Base-by-base conservation (phyloP, 164 flowering plant genomes). In the Taxillus chinensis region DNA sequence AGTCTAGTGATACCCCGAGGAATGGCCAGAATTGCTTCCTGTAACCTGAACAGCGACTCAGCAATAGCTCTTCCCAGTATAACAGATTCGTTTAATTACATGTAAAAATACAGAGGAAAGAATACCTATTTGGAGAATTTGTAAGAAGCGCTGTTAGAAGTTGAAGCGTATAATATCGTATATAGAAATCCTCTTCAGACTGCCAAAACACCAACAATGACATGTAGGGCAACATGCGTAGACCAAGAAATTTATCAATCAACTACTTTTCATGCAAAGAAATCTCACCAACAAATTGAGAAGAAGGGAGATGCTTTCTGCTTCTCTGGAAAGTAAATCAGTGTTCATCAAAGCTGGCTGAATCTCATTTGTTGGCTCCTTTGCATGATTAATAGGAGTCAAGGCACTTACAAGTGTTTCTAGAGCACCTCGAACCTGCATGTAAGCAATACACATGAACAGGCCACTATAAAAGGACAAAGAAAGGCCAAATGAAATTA, bases 101-200 rank as follows among this genome's bases (percentile, higher is more conserved):
- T 5, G 41, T 57, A 3, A 51, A 55, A 39, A 45, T 67, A 49
- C 50, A 57, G 15, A 17, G 38, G 63, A 54, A 60, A 45, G 8
- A 39, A 50, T 82, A 91, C 97, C 97, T 90, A 68, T 78, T 75
- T 43, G 74, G 85, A 57, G 97, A 89, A 79, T 87, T 86, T 53
- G 86, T 83, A 55, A 89, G 83, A 65, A 95, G 90, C 37, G 92
- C 95, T 45, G 99, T 95, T 78, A 95, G 79, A 57, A 89, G 77
- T 72, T 95, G 97, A 66, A 95, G 86, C 48, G 99, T 89, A 64
- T 95, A 95, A 74, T 95, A 95, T 48, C 99, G 86, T 14, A 89
- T 79, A 74, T 95, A 95, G 74, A 90, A 95, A 74, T 95, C 99
- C 60, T 93, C 99, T 75, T 95, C 97, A n/a, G 81, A 68, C 99